Conservation (phyloP, 202 grass and related monocot genomes). For the Hordeum pubiflorum region DNA sequence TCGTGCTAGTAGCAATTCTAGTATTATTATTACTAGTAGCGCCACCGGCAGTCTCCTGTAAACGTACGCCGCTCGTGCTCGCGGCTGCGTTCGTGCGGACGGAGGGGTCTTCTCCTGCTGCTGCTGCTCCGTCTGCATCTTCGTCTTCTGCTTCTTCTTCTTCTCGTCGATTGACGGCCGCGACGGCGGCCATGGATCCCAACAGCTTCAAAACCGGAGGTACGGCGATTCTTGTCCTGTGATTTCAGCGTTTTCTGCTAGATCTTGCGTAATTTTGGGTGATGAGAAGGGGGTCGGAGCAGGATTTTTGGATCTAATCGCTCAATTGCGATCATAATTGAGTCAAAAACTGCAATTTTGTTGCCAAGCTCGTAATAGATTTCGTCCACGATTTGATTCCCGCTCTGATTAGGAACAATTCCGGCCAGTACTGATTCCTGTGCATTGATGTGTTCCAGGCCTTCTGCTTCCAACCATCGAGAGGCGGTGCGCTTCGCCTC, state of each 20-base stretch:
- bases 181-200: constrained; percentile 27
- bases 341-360: not conserved
- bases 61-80: not conserved
- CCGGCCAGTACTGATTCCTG: not conserved
- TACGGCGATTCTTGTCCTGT: not conserved
- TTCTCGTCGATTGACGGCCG: not conserved
- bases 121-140: not conserved
- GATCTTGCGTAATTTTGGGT: not conserved
- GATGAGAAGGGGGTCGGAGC: not conserved
- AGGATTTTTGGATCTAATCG: not conserved
- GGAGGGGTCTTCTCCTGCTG: not conserved
- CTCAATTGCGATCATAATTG: not conserved
- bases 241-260: not conserved
- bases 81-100: not conserved
- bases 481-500: constrained; percentile 33
- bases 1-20: constrained; percentile 5
- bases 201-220: constrained; percentile 50
- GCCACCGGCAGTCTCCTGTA: constrained; percentile 24
- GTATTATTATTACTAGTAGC: constrained; percentile 1
- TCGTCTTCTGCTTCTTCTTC: not conserved
- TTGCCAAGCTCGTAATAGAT: not conserved
- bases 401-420: not conserved
- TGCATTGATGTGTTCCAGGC: constrained; percentile 21
- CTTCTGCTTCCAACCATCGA: constrained; percentile 56
- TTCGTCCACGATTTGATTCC: not conserved